phyloP scores from a whole-genome alignment of 768 basidiomycete genomes.

The Tephrocybe sp. region DNA sequence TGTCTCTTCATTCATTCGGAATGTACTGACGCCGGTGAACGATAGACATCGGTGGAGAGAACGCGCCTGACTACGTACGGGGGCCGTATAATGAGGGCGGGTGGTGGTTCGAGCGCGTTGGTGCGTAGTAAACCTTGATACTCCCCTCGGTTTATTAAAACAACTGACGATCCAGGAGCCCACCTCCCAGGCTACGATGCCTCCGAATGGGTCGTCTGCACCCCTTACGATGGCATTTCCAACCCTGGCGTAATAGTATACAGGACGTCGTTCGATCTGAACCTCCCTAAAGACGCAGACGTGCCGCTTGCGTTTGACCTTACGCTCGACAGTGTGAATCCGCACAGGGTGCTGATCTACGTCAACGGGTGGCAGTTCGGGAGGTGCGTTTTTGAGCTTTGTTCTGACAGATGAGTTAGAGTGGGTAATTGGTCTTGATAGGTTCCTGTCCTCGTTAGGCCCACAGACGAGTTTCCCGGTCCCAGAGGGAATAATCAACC shows the following conservation, averaged over 20 bases:
- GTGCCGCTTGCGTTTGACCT: conserved; percentile 62
- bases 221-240: conserved; percentile 45
- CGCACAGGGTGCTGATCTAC: conserved; percentile 65
- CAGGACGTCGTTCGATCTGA: conserved; percentile 56
- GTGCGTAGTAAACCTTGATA: conserved; percentile 24
- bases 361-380: conserved; percentile 80
- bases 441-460: conserved; percentile 40
- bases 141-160: background rate
- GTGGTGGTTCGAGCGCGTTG: conserved; percentile 50
- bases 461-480: conserved; percentile 46
- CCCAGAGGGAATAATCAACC: conserved; percentile 37
- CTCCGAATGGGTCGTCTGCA: conserved; percentile 49
- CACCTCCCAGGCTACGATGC: conserved; percentile 61
- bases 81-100: conserved; percentile 63
- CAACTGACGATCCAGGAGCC: conserved; percentile 35
- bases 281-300: conserved; percentile 50
- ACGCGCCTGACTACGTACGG: conserved; percentile 55
- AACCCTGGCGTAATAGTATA: conserved; percentile 64
- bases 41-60: conserved; percentile 37
- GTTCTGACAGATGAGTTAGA: background rate
- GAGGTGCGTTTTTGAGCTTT: conserved; percentile 36
- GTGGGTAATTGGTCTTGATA: conserved; percentile 14
- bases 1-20: background rate
- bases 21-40: background rate
- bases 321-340: conserved; percentile 41